Evolutionary conservation across 306 rosid species (phyloP).

Genomic region (Acacia melanoxylon): DNA sequence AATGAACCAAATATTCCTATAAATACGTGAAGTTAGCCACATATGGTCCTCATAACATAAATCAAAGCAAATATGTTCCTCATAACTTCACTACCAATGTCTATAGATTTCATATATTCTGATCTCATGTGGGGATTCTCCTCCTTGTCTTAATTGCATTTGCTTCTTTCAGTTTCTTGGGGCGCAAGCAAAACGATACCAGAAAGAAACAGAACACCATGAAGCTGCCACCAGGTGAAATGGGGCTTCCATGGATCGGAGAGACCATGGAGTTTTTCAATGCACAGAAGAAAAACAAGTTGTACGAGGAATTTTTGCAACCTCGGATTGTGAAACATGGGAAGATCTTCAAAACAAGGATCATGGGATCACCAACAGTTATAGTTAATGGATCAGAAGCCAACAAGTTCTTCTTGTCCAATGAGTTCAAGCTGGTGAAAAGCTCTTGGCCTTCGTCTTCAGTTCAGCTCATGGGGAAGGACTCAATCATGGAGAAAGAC

Average conservation of each 20-base stretch:
- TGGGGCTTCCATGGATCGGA: slow-evolving; percentile 81
- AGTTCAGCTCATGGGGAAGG: slow-evolving; percentile 83
- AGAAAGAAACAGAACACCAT: slow-evolving; percentile 25
- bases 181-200: slow-evolving; percentile 33
- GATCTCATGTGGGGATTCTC: slow-evolving; percentile 30
- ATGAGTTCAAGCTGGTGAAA: slow-evolving; percentile 82
- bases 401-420: slow-evolving; percentile 62
- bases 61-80: not conserved
- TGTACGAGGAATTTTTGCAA: slow-evolving; percentile 60
- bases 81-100: slow-evolving; percentile 24
- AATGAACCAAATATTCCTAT: slow-evolving; percentile 27
- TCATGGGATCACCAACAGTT: slow-evolving; percentile 89
- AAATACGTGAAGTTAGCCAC: slow-evolving; percentile 17
- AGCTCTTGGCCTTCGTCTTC: slow-evolving; percentile 88
- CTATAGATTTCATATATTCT: slow-evolving; percentile 17
- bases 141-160: slow-evolving; percentile 40
- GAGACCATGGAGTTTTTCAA: slow-evolving; percentile 81
- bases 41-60: slow-evolving; percentile 19
- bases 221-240: slow-evolving; percentile 66
- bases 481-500: slow-evolving; percentile 78
- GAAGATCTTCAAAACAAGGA: slow-evolving; percentile 68
- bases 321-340: slow-evolving; percentile 59
- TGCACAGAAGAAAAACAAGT: slow-evolving; percentile 58
- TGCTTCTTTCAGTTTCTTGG: slow-evolving; percentile 33
- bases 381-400: slow-evolving; percentile 77